Conservation (phyloP, 2,329 filamentous ascomycete species). For the Colletotrichum sp. region DNA sequence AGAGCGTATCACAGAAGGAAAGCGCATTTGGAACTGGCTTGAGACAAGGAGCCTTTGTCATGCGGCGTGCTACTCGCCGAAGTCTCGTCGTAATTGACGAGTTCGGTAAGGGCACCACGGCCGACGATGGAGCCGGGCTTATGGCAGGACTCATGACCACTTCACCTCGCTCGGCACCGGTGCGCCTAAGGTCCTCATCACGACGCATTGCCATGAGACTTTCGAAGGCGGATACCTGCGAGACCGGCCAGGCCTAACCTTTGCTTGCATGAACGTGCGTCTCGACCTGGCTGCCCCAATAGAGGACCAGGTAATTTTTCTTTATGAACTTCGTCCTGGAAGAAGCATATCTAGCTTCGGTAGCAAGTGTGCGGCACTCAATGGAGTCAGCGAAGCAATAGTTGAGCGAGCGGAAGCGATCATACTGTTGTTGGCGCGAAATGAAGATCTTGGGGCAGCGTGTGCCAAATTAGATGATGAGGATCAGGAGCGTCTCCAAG, state of each 20-base stretch:
- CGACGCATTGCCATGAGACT: conserved; percentile 73
- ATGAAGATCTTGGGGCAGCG: conserved; percentile 76
- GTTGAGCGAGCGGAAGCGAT: conserved; percentile 79
- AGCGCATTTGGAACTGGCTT: conserved; percentile 78
- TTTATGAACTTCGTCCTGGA: conserved; percentile 73
- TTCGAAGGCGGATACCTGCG: conserved; percentile 67
- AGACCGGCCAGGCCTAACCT: conserved; percentile 52
- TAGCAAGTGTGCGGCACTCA: conserved; percentile 82
- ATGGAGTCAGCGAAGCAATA: conserved; percentile 76
- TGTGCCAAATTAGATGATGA: conserved; percentile 69
- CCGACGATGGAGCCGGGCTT: conserved; percentile 62
- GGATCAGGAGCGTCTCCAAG: conserved; percentile 70
- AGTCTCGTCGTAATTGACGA: conserved; percentile 93
- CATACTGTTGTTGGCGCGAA: conserved; percentile 67
- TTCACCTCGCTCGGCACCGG: conserved; percentile 51
- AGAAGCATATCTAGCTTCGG: conserved; percentile 84
- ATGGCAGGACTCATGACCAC: conserved; percentile 62
- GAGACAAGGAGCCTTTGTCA: conserved; percentile 80
- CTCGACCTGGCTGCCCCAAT: conserved; percentile 56
- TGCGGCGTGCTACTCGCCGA: conserved; percentile 74
- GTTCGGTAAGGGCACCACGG: conserved; percentile 73
- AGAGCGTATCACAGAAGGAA: conserved; percentile 62
- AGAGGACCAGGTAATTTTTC: conserved; percentile 71
- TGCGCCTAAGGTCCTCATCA: conserved; percentile 61
- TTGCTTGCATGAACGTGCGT: conserved; percentile 75